Evolutionary conservation across 1,139 yeast species (phyloP).

Genomic region (Geotrichum europaeum): DNA sequence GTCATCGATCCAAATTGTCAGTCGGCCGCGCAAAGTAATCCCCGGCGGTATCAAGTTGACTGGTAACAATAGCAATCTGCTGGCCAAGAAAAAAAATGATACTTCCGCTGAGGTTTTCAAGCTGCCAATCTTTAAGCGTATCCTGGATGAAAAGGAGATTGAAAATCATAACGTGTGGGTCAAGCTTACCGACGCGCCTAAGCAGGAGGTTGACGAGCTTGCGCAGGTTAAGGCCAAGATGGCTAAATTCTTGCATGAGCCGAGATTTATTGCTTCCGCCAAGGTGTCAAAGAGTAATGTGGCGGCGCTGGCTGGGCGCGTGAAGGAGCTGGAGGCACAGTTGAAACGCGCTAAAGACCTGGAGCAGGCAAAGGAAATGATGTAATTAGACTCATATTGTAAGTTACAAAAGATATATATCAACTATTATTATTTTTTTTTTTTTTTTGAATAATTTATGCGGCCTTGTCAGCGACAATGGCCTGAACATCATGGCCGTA

Average conservation of each 20-base stretch:
- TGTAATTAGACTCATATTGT: slow-evolving; percentile 19
- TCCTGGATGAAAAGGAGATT: slow-evolving; percentile 21
- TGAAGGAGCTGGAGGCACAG: slow-evolving; percentile 19
- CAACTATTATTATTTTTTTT: background rate
- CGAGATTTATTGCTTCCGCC: background rate
- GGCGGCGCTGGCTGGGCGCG: background rate
- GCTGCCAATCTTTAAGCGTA: slow-evolving; percentile 29
- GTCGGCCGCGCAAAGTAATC: background rate
- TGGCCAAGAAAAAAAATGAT: slow-evolving; percentile 7
- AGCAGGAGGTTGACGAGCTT: background rate
- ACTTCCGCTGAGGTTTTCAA: slow-evolving; percentile 13
- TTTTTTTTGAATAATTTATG: slow-evolving; percentile 15
- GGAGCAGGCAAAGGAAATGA: slow-evolving; percentile 11
- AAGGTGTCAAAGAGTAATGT: background rate
- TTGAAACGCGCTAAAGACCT: slow-evolving; percentile 14
- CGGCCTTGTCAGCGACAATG: slow-evolving; percentile 22
- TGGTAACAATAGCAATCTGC: background rate
- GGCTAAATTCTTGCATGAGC: background rate
- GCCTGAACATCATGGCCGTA: slow-evolving; percentile 20
- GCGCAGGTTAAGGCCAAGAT: slow-evolving; percentile 1
- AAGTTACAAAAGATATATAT: slow-evolving; percentile 17
- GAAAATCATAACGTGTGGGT: slow-evolving; percentile 25
- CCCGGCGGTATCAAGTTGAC: slow-evolving; percentile 4
- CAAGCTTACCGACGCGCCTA: slow-evolving; percentile 16
- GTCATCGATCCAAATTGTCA: slow-evolving; percentile 15